phyloP scores from a whole-genome alignment of 495 filamentous ascomycete genomes.

The Pseudomonodictys pantanalensis region DNA sequence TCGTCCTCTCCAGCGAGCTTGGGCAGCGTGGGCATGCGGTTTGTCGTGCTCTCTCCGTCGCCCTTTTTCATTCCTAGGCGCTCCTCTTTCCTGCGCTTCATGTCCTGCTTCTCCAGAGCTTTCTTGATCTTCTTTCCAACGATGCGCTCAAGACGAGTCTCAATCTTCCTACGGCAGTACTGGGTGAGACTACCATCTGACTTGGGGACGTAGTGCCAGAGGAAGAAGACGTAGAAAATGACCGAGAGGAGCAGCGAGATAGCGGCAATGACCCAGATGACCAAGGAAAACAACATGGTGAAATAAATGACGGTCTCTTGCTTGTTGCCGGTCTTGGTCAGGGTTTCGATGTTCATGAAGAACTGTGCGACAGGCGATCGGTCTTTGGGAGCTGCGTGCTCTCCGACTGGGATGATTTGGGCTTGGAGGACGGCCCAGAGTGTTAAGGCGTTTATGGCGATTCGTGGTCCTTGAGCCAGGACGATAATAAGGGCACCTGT shows the following conservation, averaged over 20 bases:
- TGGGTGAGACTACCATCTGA: slow-evolving; percentile 72
- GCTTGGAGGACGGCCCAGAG: slow-evolving; percentile 74
- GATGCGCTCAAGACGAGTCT: slow-evolving; percentile 73
- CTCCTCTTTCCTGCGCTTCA: slow-evolving; percentile 54
- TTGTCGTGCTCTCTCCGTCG: slow-evolving; percentile 47
- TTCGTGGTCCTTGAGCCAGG: slow-evolving; percentile 85
- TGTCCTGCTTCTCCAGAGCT: slow-evolving; percentile 73
- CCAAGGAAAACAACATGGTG: slow-evolving; percentile 85
- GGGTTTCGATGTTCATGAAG: slow-evolving; percentile 65
- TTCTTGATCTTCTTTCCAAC: slow-evolving; percentile 80
- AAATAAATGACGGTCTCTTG: slow-evolving; percentile 76
- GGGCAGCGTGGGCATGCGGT: slow-evolving; percentile 67
- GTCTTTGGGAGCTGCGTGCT: slow-evolving; percentile 51
- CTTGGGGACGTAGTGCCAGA: slow-evolving; percentile 83
- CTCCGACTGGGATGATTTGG: slow-evolving; percentile 61
- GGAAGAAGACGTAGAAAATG: slow-evolving; percentile 77
- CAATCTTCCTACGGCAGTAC: slow-evolving; percentile 88
- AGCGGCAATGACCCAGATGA: slow-evolving; percentile 83
- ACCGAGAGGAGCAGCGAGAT: slow-evolving; percentile 69
- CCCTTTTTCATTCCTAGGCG: slow-evolving; percentile 55
- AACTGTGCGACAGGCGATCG: slow-evolving; percentile 41
- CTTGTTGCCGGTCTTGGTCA: slow-evolving; percentile 59
- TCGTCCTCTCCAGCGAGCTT: slow-evolving; percentile 49
- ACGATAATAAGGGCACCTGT: slow-evolving; percentile 82
- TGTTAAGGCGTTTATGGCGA: slow-evolving; percentile 83